Evolutionary conservation across 2,329 filamentous ascomycete species (phyloP), one percentile per base, ranked within the genome.

Genomic region (Colletotrichum sp.): DNA sequence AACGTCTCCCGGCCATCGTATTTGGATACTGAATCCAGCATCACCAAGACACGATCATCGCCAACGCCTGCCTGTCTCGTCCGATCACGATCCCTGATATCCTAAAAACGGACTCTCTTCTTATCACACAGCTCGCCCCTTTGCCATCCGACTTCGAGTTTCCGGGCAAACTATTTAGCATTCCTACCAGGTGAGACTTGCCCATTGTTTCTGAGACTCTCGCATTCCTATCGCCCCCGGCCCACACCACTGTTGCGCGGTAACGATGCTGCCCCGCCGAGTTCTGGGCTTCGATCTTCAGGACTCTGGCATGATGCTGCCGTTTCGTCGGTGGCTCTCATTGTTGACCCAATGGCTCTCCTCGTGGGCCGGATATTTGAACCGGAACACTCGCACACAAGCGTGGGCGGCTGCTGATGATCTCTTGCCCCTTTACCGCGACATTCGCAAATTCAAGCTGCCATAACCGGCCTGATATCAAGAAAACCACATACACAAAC

Each of bases 151-250:
- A 24, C 43, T n/a, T 39, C 7, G 64, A 76, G 70, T 69, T 76
- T 24, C 70, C 65, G 9, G 57, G 74, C 64, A 65, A 59, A 39
- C 59, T 57, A 60, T 24, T 71, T n/a, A 71, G 36, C 75, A 78
- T 78, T 78, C 75, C 67, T 73, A 26, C 28, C 13, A 57, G 69
- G 77, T 77, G 65, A 78, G 75, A 71, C 75, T 59, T 60, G 52
- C 21, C 70, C 21, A 76, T 78, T 78, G 75, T 74, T 71, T 60
- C 32, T 68, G 63, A 72, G 68, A 76, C 75, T 34, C 12, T 21
- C 5, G 24, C 69, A 77, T 78, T 76, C 72, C 66, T 68, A 21
- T 48, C 21, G 24, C 32, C 32, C n/a, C 30, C 59, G 1, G 43
- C 12, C 43, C n/a, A 21, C 43, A 24, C 6, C 12, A 52, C 57